Base-by-base conservation (phyloP, 495 filamentous ascomycete species). In the Penicillium ochrochloron region DNA sequence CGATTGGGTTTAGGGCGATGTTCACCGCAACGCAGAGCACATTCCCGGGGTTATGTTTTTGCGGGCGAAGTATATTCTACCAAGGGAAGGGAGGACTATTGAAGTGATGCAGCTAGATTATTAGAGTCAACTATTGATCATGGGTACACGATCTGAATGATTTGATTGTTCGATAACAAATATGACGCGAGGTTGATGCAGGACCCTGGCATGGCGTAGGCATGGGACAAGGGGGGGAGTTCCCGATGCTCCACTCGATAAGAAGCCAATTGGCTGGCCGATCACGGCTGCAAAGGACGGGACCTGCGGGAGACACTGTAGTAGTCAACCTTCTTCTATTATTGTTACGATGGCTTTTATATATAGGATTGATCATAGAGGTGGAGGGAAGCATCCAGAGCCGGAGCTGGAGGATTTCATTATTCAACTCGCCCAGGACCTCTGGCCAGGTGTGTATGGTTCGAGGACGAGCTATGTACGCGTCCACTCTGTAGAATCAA, bases 11-110 rank as follows among this genome's bases (percentile, higher is more conserved):
- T 73, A 73, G 71, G 66, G 61, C 62, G 69, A 41, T 50, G 48
- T 70, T 73, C 70, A 73, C 70, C 70, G 70, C 70, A 73, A 67
- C 69, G 64, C 50, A 63, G 62, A 63, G 62, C 4, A 62, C 61
- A 70, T 72, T 63, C 67, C 57, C 31, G 54, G 33, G 25, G 29
- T 35, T 59, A 52, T 33, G 53, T 34, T 34, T 56, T 21, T 34
- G 29, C 29, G 27, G 52, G 29, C 17, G 29, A 44, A 44, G 27
- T 59, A 48, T 46, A 33, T 52, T 52, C 3, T 31, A n/a, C 12
- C 14, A 11, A 52, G 48, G 48, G 23, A 0, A 23, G 6, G 15
- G 29, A 14, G n/a, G 10, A 15, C 33, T 56, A 56, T 23, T 56
- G n/a, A 37, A 25, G 11, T 14, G n/a, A 48, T 25, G 44, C 44